phyloP scores from a whole-genome alignment of 495 filamentous ascomycete species.

The Annulohypoxylon stygium region DNA sequence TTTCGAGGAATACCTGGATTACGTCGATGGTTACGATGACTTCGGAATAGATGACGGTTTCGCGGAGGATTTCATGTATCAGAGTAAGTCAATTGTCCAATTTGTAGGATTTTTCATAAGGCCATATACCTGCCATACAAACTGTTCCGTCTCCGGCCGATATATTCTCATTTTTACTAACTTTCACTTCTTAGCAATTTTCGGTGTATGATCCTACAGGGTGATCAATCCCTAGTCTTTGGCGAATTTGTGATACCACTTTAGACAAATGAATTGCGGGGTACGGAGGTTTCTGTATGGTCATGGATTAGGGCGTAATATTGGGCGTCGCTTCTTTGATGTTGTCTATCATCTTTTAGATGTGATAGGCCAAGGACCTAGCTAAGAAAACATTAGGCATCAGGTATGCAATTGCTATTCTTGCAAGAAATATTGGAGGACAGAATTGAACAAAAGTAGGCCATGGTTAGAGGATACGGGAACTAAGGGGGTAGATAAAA shows the following conservation, averaged over 20 bases:
- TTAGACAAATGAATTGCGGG: too few relatives aligned
- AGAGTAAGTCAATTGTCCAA: background rate
- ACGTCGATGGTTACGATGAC: slow-evolving; percentile 7
- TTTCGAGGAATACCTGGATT: slow-evolving; percentile 6
- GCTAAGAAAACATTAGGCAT: background rate
- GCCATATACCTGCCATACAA: too few relatives aligned
- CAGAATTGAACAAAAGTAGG: background rate
- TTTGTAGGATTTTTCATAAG: background rate
- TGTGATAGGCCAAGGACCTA: background rate
- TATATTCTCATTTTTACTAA: background rate
- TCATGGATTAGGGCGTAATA: background rate
- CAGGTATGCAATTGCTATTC: background rate
- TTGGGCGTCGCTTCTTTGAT: background rate
- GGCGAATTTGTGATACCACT: background rate
- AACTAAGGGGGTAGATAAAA: slow-evolving; percentile 2
- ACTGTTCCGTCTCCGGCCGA: background rate
- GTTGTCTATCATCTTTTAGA: background rate
- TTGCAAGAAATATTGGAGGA: background rate
- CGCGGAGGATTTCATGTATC: background rate
- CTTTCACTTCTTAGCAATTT: background rate
- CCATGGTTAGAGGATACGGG: background rate
- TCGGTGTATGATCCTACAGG: background rate
- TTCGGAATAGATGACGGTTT: background rate
- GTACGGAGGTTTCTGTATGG: background rate
- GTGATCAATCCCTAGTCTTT: background rate